Evolutionary conservation across 2,329 filamentous ascomycete species (phyloP), one percentile per base, ranked within the genome.

Genomic region (Monilinia aucupariae): DNA sequence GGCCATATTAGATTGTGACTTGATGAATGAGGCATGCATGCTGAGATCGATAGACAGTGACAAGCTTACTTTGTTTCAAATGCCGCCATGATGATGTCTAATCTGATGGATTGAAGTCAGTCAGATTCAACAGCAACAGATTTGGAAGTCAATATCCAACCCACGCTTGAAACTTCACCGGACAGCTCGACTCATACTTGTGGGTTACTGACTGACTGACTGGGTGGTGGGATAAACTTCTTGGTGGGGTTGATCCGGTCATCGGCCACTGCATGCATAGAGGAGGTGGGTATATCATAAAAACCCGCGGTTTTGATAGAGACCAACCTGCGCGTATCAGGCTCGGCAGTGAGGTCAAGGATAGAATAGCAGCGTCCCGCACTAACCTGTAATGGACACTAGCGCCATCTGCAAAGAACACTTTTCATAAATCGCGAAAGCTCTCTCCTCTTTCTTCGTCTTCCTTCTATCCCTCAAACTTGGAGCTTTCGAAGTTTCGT

Each of bases 181-280:
- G 62, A 59, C 61, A n/a, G n/a, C n/a, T n/a, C n/a, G 61, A 67
- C 67, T 68, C 68, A 69, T 50, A 37, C 59, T 6, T 30, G 22
- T 34, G 43, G 50, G n/a, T n/a, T n/a, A n/a, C n/a, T n/a, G n/a
- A n/a, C n/a, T n/a, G n/a, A n/a, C n/a, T n/a, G n/a, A n/a, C n/a
- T n/a, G 59, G 41, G 45, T 47, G 37, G 37, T 39, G 37, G 37
- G 37, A 39, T 10, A 64, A 67, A 65, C 54, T 60, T 59, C 65
- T 67, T 69, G 64, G 69, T 64, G 69, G 69, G 69, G 68, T 67
- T 65, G 62, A 59, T 56, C 67, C 68, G 67, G 67, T 61, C 45
- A 66, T 65, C 69, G 68, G 68, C 47, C 41, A 58, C 1, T 34
- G 39, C 20, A 34, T 47, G 20, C 30, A 30, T 30, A 10, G 17